Base-by-base conservation (phyloP, 1,139 yeast species). In the Yamadazyma kanchanaburiensis region DNA sequence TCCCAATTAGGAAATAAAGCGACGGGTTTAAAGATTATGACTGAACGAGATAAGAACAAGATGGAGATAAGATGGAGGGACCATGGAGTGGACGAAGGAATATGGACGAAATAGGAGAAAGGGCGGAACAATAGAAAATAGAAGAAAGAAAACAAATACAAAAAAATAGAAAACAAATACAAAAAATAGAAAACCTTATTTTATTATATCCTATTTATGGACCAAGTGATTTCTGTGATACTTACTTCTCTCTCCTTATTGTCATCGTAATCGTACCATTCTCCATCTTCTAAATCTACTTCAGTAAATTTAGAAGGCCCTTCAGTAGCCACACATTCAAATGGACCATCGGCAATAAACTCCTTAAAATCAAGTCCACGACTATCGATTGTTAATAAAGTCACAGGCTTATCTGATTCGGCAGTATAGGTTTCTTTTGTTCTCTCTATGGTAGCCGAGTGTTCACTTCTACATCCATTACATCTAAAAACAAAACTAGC, bases 251-350 rank as follows among this genome's bases (percentile, higher is more conserved):
- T 75, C 8, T 78, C 76, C 4, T 85, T 80, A 48, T 80, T 75
- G 37, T 91, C 97, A 51, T 91, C 97, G 52, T 89, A 94, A 49
- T 91, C 98, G 53, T 80, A 91, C 94, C 96, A 89, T 52, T 91
- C 97, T 26, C 74, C 77, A 24, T 87, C 96, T 24, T 70, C 74
- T 30, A 87, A 58, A 35, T 81, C 87, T n/a, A 87, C 72, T 13
- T 80, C 87, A 9, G 52, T 53, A 46, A 84, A 85, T 34, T 52
- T 57, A 2, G 84, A 67, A 7, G 58, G 54, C 3, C 76, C 57
- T 12, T 74, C 78, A 6, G 55, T 60, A 3, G 86, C 85, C 25
- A 55, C 60, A 36, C 89, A 85, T 28, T 61, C 60, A 51, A 87
- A 85, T 30, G 60, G 62, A 1, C 95, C 91, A 43, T 69, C 73